phyloP scores from a whole-genome alignment of 2,329 filamentous ascomycete species.

The Gyromitra esculenta region DNA sequence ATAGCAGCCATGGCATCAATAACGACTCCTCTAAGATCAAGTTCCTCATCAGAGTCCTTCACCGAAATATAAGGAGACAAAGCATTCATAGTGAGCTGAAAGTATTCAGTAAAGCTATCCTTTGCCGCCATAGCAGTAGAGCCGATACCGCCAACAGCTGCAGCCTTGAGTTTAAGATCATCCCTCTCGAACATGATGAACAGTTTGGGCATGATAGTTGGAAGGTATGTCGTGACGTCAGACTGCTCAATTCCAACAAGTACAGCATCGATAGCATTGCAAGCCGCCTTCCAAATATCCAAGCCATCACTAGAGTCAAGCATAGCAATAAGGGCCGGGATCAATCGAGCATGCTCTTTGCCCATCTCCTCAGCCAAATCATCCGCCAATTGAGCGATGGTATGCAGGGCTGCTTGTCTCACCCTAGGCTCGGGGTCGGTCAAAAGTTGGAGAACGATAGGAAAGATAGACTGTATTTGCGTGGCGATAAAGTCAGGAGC shows the following conservation, averaged over 20 bases:
- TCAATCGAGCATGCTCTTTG: slow-evolving; percentile 83
- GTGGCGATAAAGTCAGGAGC: slow-evolving; percentile 97
- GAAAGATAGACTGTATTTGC: slow-evolving; percentile 86
- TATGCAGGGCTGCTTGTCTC: slow-evolving; percentile 84
- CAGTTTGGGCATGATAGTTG: slow-evolving; percentile 83
- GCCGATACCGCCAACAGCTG: slow-evolving; percentile 87
- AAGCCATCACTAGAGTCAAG: slow-evolving; percentile 71
- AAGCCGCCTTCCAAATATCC: slow-evolving; percentile 85
- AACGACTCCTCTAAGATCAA: slow-evolving; percentile 87
- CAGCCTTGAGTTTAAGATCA: slow-evolving; percentile 88
- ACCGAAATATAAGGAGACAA: slow-evolving; percentile 83
- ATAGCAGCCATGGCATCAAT: slow-evolving; percentile 95
- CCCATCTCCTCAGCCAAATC: slow-evolving; percentile 91
- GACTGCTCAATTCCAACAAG: slow-evolving; percentile 84
- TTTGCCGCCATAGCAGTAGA: slow-evolving; percentile 88
- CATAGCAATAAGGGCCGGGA: slow-evolving; percentile 81
- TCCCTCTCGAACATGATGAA: slow-evolving; percentile 83
- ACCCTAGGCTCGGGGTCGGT: slow-evolving; percentile 85
- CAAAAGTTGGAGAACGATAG: slow-evolving; percentile 82
- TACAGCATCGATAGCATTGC: slow-evolving; percentile 88
- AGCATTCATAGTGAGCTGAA: slow-evolving; percentile 88
- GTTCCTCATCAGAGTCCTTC: slow-evolving; percentile 88
- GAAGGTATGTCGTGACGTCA: slow-evolving; percentile 82
- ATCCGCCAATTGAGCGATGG: slow-evolving; percentile 88
- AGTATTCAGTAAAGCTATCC: slow-evolving; percentile 87